Base-by-base conservation (phyloP, 176 grass and related monocot species). In the Ensete glaucum region DNA sequence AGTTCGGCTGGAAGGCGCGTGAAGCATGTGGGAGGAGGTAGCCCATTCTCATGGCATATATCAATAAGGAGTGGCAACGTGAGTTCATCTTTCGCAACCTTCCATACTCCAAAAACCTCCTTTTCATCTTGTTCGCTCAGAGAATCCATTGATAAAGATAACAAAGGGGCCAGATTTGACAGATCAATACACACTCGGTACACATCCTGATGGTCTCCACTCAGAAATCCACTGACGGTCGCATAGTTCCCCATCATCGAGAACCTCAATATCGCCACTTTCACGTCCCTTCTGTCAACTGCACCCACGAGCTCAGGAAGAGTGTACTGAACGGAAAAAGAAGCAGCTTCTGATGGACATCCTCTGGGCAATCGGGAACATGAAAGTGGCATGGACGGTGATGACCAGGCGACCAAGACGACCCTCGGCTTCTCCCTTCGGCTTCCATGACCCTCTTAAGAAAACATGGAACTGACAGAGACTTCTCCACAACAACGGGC, bases 1-100 rank as follows among this genome's bases (percentile, higher is more conserved):
- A 94, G 55, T 29, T 94, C 91, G 55, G 24, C 60, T 10, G 90
- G 89, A 76, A 99, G 75, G 9, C 60, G 75, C 88, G 89, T 94
- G 84, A 94, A 94, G 82, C 95, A 94, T 0, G 91, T 81, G 1
- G 88, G 95, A 54, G 89, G 73, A 62, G 20, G 23, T 71, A 94
- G 65, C 62, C 71, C 72, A 27, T 91, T 89, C 14, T 79, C 79
- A n/a, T 73, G 25, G 67, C 90, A 91, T 60, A 94, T 64, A 34
- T 84, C 85, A 82, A 94, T 77, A 62, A 94, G 88, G 15, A 94
- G 57, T 26, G 86, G 95, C 63, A 99, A 78, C 52, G 80, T 80
- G 3, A 99, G 64, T 78, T 64, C 75, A 78, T 99, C 88, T 82
- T 99, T 91, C 64, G 89, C 77, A 29, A 75, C 51, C 63, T 82